Conservation (phyloP, 495 filamentous ascomycete species). For the Penicillium salamii region DNA sequence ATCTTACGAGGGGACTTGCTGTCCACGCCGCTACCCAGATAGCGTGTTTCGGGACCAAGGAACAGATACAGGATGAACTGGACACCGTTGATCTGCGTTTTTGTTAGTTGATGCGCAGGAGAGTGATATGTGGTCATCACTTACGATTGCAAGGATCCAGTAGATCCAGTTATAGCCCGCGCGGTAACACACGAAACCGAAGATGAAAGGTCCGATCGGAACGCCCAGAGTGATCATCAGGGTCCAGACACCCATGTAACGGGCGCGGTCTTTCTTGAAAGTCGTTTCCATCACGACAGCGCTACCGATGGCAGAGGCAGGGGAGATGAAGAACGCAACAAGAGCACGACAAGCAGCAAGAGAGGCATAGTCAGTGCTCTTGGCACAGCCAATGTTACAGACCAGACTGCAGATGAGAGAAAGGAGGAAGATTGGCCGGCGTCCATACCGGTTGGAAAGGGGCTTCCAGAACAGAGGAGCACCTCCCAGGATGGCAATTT, state of each 20-base stretch:
- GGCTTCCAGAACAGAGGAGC: constrained; percentile 56
- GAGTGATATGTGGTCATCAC: background rate
- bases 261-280: constrained; percentile 47
- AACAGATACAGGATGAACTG: constrained; percentile 54
- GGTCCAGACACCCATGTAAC: constrained; percentile 55
- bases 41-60: constrained; percentile 56
- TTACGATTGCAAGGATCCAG: constrained; percentile 44
- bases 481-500: constrained; percentile 48
- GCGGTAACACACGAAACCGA: constrained; percentile 45
- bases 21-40: constrained; percentile 30
- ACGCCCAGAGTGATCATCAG: constrained; percentile 50
- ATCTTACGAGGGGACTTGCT: constrained; percentile 27
- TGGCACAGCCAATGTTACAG: constrained; percentile 46
- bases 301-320: constrained; percentile 52
- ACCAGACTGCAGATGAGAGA: constrained; percentile 43
- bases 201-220: constrained; percentile 44
- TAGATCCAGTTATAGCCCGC: constrained; percentile 45
- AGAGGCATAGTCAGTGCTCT: constrained; percentile 36
- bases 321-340: constrained; percentile 50
- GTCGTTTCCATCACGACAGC: constrained; percentile 52
- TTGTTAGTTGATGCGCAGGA: constrained; percentile 5
- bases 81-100: constrained; percentile 44
- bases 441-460: constrained; percentile 53
- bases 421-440: constrained; percentile 51
- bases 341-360: constrained; percentile 47